Conservation (phyloP, 768 basidiomycete genomes). For the Suillus luteus region DNA sequence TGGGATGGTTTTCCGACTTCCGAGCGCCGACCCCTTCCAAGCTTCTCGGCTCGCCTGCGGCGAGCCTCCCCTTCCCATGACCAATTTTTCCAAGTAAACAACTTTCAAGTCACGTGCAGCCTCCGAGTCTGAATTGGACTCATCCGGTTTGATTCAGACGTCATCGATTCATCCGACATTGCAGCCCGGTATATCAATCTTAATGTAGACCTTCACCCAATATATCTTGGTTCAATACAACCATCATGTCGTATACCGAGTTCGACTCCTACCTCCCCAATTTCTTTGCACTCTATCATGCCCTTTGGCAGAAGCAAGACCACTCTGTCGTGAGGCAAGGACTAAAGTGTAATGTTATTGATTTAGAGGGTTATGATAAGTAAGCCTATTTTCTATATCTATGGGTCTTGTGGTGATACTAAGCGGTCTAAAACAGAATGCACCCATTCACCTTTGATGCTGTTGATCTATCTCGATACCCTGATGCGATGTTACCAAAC, state of each 20-base stretch:
- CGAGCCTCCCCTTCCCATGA: neutral
- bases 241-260: neutral
- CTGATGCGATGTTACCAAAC: neutral
- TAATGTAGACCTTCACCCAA: neutral
- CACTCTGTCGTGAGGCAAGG: neutral
- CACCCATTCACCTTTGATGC: neutral
- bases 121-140: neutral
- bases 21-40: neutral
- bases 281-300: neutral
- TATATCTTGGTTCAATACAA: neutral
- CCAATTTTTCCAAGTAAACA: conserved; percentile 8
- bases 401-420: neutral
- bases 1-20: neutral
- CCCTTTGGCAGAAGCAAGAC: neutral
- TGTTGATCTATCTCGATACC: neutral
- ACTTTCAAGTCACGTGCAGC: neutral
- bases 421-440: neutral
- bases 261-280: neutral
- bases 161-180: neutral
- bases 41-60: neutral
- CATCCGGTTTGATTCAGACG: neutral
- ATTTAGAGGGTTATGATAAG: neutral
- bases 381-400: neutral
- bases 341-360: neutral
- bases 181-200: neutral